Conservation (phyloP, 225 moss, liverwort and hornwort species). For the Thuidium tamariscinum region DNA sequence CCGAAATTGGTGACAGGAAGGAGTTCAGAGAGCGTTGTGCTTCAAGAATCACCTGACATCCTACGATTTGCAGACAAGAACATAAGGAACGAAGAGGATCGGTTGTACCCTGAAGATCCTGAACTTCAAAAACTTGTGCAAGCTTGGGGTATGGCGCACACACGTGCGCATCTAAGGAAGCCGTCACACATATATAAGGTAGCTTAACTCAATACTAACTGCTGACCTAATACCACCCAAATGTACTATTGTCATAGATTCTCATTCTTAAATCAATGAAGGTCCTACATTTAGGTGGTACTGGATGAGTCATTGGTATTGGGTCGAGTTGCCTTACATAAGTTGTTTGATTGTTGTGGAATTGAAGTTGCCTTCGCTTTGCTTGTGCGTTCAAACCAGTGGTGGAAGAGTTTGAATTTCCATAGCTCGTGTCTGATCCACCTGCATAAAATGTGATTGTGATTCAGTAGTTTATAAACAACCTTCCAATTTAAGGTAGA, state of each 20-base stretch:
- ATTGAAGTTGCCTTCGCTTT: not conserved
- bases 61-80: constrained; percentile 79
- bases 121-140: constrained; percentile 59
- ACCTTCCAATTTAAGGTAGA: no score
- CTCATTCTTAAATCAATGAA: no score
- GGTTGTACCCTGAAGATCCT: constrained; percentile 62
- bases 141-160: constrained; percentile 58
- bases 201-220: no score
- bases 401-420: not conserved
- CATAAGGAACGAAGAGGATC: constrained; percentile 66
- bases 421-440: not conserved
- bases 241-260: no score
- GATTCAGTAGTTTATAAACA: not conserved
- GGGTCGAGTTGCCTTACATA: no score
- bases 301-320: no score
- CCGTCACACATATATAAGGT: not conserved
- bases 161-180: not conserved
- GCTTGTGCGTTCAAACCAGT: not conserved
- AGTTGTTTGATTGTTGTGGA: not conserved
- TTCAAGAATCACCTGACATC: constrained; percentile 80
- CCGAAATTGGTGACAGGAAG: constrained; percentile 75
- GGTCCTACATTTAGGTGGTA: no score
- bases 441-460: not conserved
- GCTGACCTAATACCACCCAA: no score
- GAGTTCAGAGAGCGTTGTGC: constrained; percentile 43